These are phyloP conservation scores for Ceratocystis eucalypticola DNA, from an alignment of 2,329 filamentous ascomycete species.

Conservation along the genomic window DNA sequence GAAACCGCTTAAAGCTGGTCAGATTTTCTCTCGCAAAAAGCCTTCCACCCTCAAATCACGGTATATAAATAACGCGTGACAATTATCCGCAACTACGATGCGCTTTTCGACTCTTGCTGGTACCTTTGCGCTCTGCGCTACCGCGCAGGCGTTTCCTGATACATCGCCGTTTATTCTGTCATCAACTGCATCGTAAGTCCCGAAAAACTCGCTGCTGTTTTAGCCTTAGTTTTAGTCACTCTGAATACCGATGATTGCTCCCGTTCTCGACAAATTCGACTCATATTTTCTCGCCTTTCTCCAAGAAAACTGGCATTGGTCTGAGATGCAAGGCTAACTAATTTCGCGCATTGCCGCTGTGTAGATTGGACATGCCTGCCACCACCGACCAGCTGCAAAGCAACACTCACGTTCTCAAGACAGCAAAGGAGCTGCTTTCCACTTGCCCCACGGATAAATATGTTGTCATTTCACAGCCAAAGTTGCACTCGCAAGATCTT, in stretches of 20 bases:
- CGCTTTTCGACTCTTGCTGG: slow-evolving; percentile 39
- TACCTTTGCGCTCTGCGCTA: slow-evolving; percentile 42
- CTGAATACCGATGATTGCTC: neutral
- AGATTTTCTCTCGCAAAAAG: neutral
- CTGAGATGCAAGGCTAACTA: slow-evolving; percentile 12
- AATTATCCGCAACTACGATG: slow-evolving; percentile 32
- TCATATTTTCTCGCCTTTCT: neutral
- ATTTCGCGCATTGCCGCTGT: slow-evolving; percentile 21
- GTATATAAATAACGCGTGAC: neutral
- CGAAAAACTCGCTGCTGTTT: slow-evolving; percentile 14
- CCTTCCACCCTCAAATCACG: neutral
- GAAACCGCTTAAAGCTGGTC: neutral
- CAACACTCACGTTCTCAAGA: slow-evolving; percentile 31
- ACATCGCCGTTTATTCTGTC: slow-evolving; percentile 82
- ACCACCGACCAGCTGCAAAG: slow-evolving; percentile 34
- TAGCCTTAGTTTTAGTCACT: neutral
- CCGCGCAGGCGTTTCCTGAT: slow-evolving; percentile 62
- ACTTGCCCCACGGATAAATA: slow-evolving; percentile 63
- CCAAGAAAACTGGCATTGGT: neutral
- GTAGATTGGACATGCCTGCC: slow-evolving; percentile 27
- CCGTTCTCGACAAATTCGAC: neutral
- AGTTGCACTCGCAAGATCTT: slow-evolving; percentile 58
- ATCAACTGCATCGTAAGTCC: slow-evolving; percentile 64
- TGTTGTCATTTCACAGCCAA: slow-evolving; percentile 64
- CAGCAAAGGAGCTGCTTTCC: slow-evolving; percentile 40